phyloP scores from a whole-genome alignment of 129 eudicot species.

The Daucus carota region DH1_v3.0 NC_030383.2:48054501-48055000 shows the following conservation, averaged over 20 bases:
- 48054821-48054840: slow-evolving; percentile 25
- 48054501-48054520: background rate
- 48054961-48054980: background rate
- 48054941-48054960: background rate
- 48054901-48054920: slow-evolving; percentile 21
- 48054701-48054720: background rate
- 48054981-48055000: background rate
- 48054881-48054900: background rate
- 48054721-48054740: background rate
- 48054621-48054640: background rate
- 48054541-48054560: no score
- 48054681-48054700: background rate
- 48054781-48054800: background rate
- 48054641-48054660: background rate
- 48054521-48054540: no score
- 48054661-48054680: background rate
- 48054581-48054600: background rate
- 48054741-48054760: background rate
- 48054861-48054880: background rate
- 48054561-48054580: background rate
- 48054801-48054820: slow-evolving; percentile 38
- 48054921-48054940: slow-evolving; percentile 66
- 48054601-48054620: no score
- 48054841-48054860: slow-evolving; percentile 7
- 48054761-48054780: background rate